A percentile compares a stretch with the other conserved stretches of the same genome.
phyloP scores from a whole-genome alignment of 805 yeast genomes.

The Candida insectorum region DNA sequence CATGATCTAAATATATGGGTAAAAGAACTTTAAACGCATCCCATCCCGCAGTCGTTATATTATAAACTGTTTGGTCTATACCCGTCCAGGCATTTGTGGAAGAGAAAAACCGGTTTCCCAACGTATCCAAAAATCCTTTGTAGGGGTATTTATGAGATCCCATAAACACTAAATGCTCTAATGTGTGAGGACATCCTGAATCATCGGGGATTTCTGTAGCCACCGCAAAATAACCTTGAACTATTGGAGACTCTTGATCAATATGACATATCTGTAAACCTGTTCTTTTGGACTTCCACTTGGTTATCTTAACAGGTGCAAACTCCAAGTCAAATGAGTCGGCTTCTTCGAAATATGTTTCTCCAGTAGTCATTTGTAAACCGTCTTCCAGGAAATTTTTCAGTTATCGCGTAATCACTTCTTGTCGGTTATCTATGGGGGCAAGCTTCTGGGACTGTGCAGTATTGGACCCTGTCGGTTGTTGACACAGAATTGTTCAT shows the following conservation, averaged over 20 bases:
- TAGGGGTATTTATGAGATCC: constrained; percentile 88
- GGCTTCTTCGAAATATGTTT: constrained; percentile 10
- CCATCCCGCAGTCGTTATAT: constrained; percentile 93
- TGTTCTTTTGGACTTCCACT: constrained; percentile 76
- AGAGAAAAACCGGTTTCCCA: constrained; percentile 81
- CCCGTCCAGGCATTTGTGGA: constrained; percentile 96
- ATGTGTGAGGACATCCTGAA: constrained; percentile 91
- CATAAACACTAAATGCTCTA: constrained; percentile 93
- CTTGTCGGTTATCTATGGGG: too few species aligned
- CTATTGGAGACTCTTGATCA: constrained; percentile 79
- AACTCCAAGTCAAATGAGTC: constrained; percentile 61
- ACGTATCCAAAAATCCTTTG: constrained; percentile 83
- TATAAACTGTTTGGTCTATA: constrained; percentile 92
- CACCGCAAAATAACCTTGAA: constrained; percentile 92
- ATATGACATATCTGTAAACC: constrained; percentile 79
- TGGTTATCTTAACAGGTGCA: constrained; percentile 66
- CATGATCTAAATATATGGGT: constrained; percentile 88
- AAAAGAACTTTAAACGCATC: constrained; percentile 81
- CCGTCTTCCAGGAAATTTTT: too few species aligned
- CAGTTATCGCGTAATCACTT: constrained; percentile 8
- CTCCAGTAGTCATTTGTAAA: too few species aligned
- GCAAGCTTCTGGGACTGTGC: too few species aligned
- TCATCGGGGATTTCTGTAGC: constrained; percentile 89
- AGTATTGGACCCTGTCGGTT: too few species aligned
- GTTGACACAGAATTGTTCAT: too few species aligned